phyloP scores from a whole-genome alignment of 345 rosid genomes.

The Barbarea vulgaris region DNA sequence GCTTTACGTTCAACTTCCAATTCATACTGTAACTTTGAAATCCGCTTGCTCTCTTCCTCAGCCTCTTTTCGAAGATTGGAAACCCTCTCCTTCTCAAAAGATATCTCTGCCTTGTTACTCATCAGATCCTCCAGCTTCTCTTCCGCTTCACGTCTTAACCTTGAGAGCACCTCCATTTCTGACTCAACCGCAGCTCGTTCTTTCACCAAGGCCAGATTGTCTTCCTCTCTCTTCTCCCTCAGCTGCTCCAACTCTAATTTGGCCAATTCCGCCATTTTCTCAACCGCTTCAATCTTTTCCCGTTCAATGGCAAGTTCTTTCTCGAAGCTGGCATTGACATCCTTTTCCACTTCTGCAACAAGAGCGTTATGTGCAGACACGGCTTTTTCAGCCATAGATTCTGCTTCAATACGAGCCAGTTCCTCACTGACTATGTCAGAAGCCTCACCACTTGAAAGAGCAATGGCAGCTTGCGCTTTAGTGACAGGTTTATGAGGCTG shows the following conservation, averaged over 20 bases:
- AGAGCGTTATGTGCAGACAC: slow-evolving; percentile 85
- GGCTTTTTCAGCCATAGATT: slow-evolving; percentile 87
- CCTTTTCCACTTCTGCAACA: slow-evolving; percentile 87
- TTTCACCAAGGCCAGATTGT: slow-evolving; percentile 62
- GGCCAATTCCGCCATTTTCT: slow-evolving; percentile 89
- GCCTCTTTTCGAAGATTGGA: slow-evolving; percentile 66
- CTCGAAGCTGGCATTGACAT: slow-evolving; percentile 76
- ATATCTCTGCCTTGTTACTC: slow-evolving; percentile 78
- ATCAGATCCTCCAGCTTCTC: slow-evolving; percentile 75
- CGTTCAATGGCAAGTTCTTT: slow-evolving; percentile 80
- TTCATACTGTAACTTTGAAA: slow-evolving; percentile 73
- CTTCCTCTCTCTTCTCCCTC: slow-evolving; percentile 78
- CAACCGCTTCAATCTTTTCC: slow-evolving; percentile 78
- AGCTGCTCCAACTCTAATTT: slow-evolving; percentile 69
- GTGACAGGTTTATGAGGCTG: slow-evolving; percentile 97
- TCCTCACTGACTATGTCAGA: slow-evolving; percentile 83
- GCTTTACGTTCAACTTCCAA: slow-evolving; percentile 94
- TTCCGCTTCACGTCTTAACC: slow-evolving; percentile 75
- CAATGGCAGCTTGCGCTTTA: slow-evolving; percentile 94
- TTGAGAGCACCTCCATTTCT: slow-evolving; percentile 83
- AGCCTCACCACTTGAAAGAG: slow-evolving; percentile 91
- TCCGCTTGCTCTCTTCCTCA: slow-evolving; percentile 80
- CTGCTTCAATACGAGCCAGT: slow-evolving; percentile 96
- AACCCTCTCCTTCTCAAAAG: slow-evolving; percentile 83
- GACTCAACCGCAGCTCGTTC: slow-evolving; percentile 80